Evolutionary conservation across 2,329 filamentous ascomycete species (phyloP).

Genomic region (Acephala macrosclerotiorum): DNA sequence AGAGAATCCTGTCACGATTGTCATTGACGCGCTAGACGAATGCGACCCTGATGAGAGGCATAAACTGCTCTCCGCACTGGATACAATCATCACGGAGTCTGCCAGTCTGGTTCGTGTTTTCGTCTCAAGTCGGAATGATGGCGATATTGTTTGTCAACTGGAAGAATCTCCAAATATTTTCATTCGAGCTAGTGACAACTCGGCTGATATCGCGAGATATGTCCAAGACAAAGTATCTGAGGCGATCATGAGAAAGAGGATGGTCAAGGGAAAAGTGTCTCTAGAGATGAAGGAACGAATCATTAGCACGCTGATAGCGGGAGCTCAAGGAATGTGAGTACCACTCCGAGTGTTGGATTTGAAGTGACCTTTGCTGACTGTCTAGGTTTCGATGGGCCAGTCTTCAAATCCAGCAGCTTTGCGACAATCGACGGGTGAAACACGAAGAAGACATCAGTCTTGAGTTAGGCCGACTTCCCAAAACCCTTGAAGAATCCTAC

Average conservation of each 20-base stretch:
- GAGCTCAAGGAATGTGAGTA: conserved; percentile 7
- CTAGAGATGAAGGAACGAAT: neutral
- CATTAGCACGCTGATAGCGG: conserved; percentile 7
- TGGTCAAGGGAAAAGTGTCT: conserved; percentile 15
- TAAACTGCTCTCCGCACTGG: conserved; percentile 17
- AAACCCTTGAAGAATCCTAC: conserved; percentile 15
- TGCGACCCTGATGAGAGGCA: conserved; percentile 11
- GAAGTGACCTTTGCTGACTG: neutral
- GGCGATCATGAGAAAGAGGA: conserved; percentile 12
- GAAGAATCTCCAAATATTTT: conserved; percentile 19
- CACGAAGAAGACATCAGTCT: conserved; percentile 12
- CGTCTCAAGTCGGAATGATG: conserved; percentile 25
- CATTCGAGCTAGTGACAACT: conserved; percentile 23
- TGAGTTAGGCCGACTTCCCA: conserved; percentile 10
- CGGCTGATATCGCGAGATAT: conserved; percentile 18
- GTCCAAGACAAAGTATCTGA: conserved; percentile 6
- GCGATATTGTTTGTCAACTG: conserved; percentile 23
- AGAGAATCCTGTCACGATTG: conserved; percentile 18
- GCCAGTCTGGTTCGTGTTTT: conserved; percentile 26
- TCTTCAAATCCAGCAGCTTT: conserved; percentile 25
- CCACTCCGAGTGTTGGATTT: neutral
- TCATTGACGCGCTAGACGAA: conserved; percentile 30
- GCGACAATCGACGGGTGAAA: conserved; percentile 4
- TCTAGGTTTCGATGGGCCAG: conserved; percentile 23
- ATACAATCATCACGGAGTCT: conserved; percentile 20